These are phyloP conservation scores for Penicillium silybi DNA, from an alignment of 495 filamentous ascomycete genomes.

Conservation along the genomic window DNA sequence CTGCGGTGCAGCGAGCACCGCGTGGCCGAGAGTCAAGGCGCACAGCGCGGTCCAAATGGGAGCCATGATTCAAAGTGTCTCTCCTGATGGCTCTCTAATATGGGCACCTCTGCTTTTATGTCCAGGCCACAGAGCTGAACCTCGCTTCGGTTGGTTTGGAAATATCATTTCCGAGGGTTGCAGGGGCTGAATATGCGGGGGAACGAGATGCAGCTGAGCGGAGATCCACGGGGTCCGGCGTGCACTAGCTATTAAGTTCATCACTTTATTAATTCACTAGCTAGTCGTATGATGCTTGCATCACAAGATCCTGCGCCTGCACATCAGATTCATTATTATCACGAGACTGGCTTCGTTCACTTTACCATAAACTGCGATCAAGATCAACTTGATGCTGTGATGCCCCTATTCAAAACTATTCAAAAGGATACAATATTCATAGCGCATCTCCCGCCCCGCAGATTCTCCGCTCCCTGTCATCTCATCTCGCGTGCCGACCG, in stretches of 20 bases:
- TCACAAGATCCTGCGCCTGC: not conserved
- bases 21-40: conserved; percentile 20
- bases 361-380: no score
- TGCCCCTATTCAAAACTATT: no score
- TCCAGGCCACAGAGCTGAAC: not conserved
- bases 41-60: conserved; percentile 24
- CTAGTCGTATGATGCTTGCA: not conserved
- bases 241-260: no score
- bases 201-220: not conserved
- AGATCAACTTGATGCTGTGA: no score
- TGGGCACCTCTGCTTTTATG: conserved; percentile 5
- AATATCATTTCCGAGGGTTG: not conserved
- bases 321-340: no score
- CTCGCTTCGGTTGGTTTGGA: conserved; percentile 2
- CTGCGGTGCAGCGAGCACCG: conserved; percentile 20
- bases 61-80: conserved; percentile 11
- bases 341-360: no score
- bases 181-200: not conserved
- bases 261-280: not conserved
- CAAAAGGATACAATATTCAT: not conserved
- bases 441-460: conserved; percentile 6
- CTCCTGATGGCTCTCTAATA: not conserved
- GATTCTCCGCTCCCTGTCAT: conserved; percentile 25
- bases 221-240: conserved; percentile 1
- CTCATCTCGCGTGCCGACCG: not conserved